Evolutionary conservation across 305 asterid genomes (phyloP), one percentile per base, ranked within the genome.

Genomic region (Solanum hybrid): DNA sequence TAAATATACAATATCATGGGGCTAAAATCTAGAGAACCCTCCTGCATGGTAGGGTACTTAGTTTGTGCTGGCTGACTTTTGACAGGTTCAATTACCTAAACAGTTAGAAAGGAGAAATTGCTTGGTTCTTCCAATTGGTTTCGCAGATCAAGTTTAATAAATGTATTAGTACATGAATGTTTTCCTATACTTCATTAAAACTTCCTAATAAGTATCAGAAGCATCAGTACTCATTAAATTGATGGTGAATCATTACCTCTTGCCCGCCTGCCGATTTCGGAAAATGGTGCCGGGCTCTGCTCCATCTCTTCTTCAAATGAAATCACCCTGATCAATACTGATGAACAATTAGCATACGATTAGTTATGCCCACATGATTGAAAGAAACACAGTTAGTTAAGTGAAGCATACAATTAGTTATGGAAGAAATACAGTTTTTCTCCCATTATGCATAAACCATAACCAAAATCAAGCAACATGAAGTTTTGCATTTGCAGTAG

Each of bases 201-300:
- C 35, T 66, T 29, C 60, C 64, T 4, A 24, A 73, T 10, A 84
- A 38, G 12, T 31, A 37, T 78, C 29, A 71, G n/a, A 14, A 45
- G 84, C 86, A 86, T 24, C 79, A 34, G 66, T 11, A 35, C 10
- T 34, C 22, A 86, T 31, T 29, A 82, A 71, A 38, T 56, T 32
- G 17, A 37, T 31, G 37, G 69, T 12, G 71, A 51, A 29, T 71
- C 26, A 26, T 79, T 90, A 96, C 99, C 99, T 95, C 97, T 94
- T 17, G 98, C 96, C 13, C 96, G 97, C 91, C 91, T 91, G 91
- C 99, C 98, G 86, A 96, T 95, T 76, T 95, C 98, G 8, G 96
- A 94, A 93, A 92, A 96, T 75, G 97, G 97, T 86, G 96, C 95
- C 34, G 99, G 98, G 81, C 96, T 92, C 88, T 88, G 86, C 71